A percentile compares a stretch with the other conserved stretches of the same genome.
Conservation (phyloP, 1,139 yeast species). For the Nakaseomyces bracarensis region DNA sequence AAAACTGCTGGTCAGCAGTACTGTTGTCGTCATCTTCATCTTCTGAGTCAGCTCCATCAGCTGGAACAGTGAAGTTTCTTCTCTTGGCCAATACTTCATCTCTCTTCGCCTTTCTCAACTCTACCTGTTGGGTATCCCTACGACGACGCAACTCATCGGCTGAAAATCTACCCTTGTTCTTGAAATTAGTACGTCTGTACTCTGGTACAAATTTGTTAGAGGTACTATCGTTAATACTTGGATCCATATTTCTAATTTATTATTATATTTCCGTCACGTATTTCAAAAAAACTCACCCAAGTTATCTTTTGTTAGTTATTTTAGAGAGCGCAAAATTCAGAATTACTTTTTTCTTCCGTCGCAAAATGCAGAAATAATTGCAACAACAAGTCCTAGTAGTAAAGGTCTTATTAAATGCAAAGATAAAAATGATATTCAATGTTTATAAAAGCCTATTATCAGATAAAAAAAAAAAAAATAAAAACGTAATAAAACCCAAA, state of each 20-base stretch:
- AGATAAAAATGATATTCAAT: no score
- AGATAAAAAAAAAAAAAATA: background rate
- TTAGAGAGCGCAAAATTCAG: no score
- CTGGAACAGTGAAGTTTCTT: slow-evolving; percentile 60
- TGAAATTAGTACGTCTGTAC: slow-evolving; percentile 93
- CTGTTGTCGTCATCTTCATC: slow-evolving; percentile 41
- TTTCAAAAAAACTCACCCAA: no score
- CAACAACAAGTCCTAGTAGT: no score
- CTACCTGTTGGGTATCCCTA: slow-evolving; percentile 96
- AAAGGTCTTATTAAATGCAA: no score
- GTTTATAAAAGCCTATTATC: no score
- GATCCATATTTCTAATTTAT: slow-evolving; percentile 2
- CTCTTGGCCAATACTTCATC: slow-evolving; percentile 92
- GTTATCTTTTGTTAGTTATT: no score
- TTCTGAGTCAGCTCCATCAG: slow-evolving; percentile 33
- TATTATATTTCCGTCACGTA: no score
- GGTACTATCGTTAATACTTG: slow-evolving; percentile 42
- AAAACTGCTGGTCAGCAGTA: slow-evolving; percentile 35
- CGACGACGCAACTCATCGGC: slow-evolving; percentile 96
- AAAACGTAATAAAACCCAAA: background rate
- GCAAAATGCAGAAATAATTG: no score
- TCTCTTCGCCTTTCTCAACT: slow-evolving; percentile 89
- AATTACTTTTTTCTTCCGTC: no score
- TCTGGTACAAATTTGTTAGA: slow-evolving; percentile 89
- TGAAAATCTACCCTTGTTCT: slow-evolving; percentile 88